Evolutionary conservation across 306 rosid genomes (phyloP), one percentile per base, ranked within the genome.

Genomic region (Datisca glomerata): DNA sequence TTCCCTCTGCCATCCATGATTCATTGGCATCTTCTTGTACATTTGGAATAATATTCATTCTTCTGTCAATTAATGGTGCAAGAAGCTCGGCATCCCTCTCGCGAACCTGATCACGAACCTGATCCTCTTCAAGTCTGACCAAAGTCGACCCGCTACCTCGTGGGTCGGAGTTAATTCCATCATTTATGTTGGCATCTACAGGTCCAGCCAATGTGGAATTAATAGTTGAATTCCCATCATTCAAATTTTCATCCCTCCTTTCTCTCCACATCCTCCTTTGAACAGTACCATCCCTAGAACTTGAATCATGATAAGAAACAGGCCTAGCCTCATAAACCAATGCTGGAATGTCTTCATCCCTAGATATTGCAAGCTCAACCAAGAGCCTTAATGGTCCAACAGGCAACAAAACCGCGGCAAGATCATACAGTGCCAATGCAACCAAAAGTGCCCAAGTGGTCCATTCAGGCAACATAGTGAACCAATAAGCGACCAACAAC

Each of bases 281-380:
- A 37, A 49, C 51, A 16, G 49, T 73, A 23, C 18, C 46, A 50
- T 20, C 68, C 46, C 59, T 52, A 10, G 62, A 31, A 41, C 35
- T 61, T 4, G 65, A 57, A 67, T 41, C 68, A 44, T 62, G 61
- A 21, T 39, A 10, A 53, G 24, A 52, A 37, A 87, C 93, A 0
- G 97, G 97, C 66, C 93, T 69, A 51, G 97, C 94, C 78, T 87
- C 97, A 16, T 79, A 87, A 46, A 87, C 97, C 73, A 87, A 49
- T 10, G 97, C 97, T 0, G 95, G 97, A 21, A 87, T 83, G 12
- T 87, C 97, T 52, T 87, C 97, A 41, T 87, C 97, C 58, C 97
- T 74, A 2, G 94, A 69, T 13, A 83, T 80, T 0, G 97, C 94
- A 45, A 83, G 94, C 69, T 87, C 94, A 1, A 87, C 95, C 61